phyloP scores from a whole-genome alignment of 768 basidiomycete species.

The Pleurotus platypus region DNA sequence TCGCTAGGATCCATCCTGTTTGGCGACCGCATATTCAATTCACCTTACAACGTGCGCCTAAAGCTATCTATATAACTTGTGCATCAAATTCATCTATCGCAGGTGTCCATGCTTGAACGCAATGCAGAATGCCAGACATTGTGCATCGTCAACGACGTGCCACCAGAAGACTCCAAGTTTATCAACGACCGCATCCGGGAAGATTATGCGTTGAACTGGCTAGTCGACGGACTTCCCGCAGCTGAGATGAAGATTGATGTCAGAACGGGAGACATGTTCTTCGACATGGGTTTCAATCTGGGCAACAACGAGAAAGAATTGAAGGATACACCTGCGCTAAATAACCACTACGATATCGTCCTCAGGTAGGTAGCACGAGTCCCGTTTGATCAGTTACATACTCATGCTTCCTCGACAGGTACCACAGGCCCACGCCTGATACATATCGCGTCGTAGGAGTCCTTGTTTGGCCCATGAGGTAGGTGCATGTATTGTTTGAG shows the following conservation, averaged over 20 bases:
- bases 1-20: constrained; percentile 93
- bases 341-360: constrained; percentile 92
- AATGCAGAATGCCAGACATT: constrained; percentile 74
- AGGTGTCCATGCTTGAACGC: constrained; percentile 82
- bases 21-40: constrained; percentile 91
- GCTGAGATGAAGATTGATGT: constrained; percentile 87
- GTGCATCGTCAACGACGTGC: constrained; percentile 55
- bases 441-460: constrained; percentile 91
- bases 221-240: constrained; percentile 90
- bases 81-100: constrained; percentile 9
- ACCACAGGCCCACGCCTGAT: constrained; percentile 67
- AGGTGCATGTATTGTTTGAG: background rate
- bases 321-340: constrained; percentile 62
- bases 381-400: background rate
- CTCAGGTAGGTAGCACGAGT: constrained; percentile 47
- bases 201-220: constrained; percentile 92
- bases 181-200: constrained; percentile 90
- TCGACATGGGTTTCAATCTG: constrained; percentile 94
- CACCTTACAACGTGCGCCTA: constrained; percentile 74
- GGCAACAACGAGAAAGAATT: constrained; percentile 64
- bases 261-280: constrained; percentile 81
- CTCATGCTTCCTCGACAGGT: constrained; percentile 41
- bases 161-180: constrained; percentile 75
- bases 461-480: constrained; percentile 71
- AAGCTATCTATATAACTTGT: background rate